phyloP scores from a whole-genome alignment of 73 alveolate genomes.

The Symbiodinium pilosum region DNA sequence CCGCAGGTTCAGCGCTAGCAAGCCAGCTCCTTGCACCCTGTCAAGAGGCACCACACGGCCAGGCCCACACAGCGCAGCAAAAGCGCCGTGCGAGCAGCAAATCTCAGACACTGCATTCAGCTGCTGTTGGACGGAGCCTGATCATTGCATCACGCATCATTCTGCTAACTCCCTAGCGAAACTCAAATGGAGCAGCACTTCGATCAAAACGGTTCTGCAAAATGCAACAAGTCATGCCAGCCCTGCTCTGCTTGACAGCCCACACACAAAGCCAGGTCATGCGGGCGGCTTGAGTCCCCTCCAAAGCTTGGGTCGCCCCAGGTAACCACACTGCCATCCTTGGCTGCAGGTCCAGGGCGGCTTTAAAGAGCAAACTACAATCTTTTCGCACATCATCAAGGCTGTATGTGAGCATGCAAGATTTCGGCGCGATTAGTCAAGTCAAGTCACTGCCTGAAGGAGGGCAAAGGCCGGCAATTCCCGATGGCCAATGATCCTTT shows the following conservation, averaged over 20 bases:
- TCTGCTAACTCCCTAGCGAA: too few species aligned
- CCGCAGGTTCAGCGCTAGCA: background rate
- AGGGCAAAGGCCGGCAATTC: background rate
- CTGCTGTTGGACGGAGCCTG: background rate
- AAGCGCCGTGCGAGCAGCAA: background rate
- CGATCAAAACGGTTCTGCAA: too few species aligned
- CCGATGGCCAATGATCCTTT: background rate
- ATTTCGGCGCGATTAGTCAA: background rate
- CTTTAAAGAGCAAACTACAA: background rate
- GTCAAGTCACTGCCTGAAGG: background rate
- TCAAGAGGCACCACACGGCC: background rate
- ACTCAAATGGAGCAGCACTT: too few species aligned
- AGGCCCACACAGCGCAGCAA: background rate
- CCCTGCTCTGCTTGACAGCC: too few species aligned
- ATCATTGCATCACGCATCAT: too few species aligned
- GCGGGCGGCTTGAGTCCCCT: background rate
- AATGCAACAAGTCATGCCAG: too few species aligned
- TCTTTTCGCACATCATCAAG: background rate
- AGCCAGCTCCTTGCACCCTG: background rate
- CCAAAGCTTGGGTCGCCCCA: background rate
- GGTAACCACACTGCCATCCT: background rate
- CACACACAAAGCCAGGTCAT: too few species aligned
- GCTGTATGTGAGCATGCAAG: background rate
- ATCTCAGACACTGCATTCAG: background rate
- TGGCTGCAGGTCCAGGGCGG: background rate